A percentile compares a stretch with the other conserved stretches of the same genome.
Evolutionary conservation across 164 flowering plant genomes (phyloP).

Genomic region (Cinnamomum micranthum): DNA sequence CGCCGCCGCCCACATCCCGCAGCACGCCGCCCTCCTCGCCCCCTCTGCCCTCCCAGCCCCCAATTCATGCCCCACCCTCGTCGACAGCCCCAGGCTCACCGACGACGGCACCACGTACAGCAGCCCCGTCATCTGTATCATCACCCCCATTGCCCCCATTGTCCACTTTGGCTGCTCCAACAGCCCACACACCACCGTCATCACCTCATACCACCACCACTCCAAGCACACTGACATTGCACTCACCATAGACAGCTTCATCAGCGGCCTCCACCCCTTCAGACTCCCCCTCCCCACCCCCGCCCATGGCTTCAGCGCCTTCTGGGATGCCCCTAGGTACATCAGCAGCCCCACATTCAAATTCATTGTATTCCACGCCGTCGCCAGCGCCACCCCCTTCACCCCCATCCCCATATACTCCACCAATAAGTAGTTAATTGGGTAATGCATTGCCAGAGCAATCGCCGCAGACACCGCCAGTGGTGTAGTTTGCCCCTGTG

Average conservation of each 20-base stretch:
- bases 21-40: conserved; percentile 34
- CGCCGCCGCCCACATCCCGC: conserved; percentile 35
- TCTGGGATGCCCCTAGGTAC: conserved; percentile 25
- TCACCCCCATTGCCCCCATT: conserved; percentile 56
- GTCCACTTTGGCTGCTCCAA: conserved; percentile 30
- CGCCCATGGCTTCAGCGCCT: conserved; percentile 34
- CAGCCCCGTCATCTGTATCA: conserved; percentile 56
- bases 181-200: conserved; percentile 53
- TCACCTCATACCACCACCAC: conserved; percentile 87
- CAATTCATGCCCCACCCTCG: conserved; percentile 58
- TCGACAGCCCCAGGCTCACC: conserved; percentile 44
- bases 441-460: conserved; percentile 41
- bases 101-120: conserved; percentile 65
- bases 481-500: conserved; percentile 54
- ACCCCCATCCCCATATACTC: conserved; percentile 31
- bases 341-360: conserved; percentile 20
- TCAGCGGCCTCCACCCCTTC: conserved; percentile 33
- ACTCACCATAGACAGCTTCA: conserved; percentile 49
- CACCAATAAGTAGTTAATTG: conserved; percentile 44
- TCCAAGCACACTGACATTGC: conserved; percentile 66
- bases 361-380: conserved; percentile 28
- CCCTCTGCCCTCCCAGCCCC: conserved; percentile 43
- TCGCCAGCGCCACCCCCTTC: conserved; percentile 44
- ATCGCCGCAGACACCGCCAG: conserved; percentile 32
- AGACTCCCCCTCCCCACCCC: conserved; percentile 21